phyloP scores from a whole-genome alignment of 305 asterid species.

The Fraxinus sp. region DNA sequence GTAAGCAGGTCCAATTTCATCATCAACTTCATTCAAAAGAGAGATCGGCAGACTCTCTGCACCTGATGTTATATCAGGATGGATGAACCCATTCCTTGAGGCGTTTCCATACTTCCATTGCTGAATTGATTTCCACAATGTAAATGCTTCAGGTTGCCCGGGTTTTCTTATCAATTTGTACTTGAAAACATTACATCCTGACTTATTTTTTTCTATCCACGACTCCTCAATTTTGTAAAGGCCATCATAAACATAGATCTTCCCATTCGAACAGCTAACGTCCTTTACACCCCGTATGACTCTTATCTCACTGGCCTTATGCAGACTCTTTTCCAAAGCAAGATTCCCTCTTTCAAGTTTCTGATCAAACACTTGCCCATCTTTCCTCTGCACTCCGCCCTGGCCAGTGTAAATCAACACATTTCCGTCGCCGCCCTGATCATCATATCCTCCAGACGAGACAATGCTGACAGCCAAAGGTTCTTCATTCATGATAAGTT shows the following conservation, averaged over 20 bases:
- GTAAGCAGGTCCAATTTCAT: slow-evolving; percentile 75
- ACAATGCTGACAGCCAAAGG: slow-evolving; percentile 55
- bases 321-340: slow-evolving; percentile 77
- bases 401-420: slow-evolving; percentile 70
- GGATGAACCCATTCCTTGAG: slow-evolving; percentile 52
- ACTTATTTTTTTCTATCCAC: slow-evolving; percentile 70
- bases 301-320: slow-evolving; percentile 76
- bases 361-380: slow-evolving; percentile 72
- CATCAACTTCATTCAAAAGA: slow-evolving; percentile 78
- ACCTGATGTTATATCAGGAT: slow-evolving; percentile 76
- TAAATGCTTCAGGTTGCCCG: slow-evolving; percentile 76
- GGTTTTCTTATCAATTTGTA: slow-evolving; percentile 69
- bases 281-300: slow-evolving; percentile 78
- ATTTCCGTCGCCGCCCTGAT: slow-evolving; percentile 51
- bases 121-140: slow-evolving; percentile 74
- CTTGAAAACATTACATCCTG: slow-evolving; percentile 73
- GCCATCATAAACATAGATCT: slow-evolving; percentile 83
- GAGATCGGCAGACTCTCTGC: slow-evolving; percentile 66
- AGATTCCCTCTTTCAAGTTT: slow-evolving; percentile 91
- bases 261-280: slow-evolving; percentile 38
- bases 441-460: slow-evolving; percentile 55
- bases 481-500: slow-evolving; percentile 43
- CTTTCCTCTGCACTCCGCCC: slow-evolving; percentile 68
- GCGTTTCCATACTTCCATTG: slow-evolving; percentile 75
- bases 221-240: slow-evolving; percentile 71